Conservation (phyloP, 306 rosid genomes). For the Astragalus glycyphyllos region DNA sequence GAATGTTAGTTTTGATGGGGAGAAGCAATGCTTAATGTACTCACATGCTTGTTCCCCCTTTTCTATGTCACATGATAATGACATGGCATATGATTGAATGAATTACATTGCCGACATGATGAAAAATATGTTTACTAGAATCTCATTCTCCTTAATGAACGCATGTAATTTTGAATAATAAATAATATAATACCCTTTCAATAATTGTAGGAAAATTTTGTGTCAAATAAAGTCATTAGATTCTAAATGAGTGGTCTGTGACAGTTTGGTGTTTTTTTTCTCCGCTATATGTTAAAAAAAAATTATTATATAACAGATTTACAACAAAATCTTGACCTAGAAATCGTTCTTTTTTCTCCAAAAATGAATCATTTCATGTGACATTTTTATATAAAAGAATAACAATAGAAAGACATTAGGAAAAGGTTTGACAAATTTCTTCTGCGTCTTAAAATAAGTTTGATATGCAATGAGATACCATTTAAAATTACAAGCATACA, state of each 20-base stretch:
- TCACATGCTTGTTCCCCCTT: conserved; percentile 35
- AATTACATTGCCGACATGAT: conserved; percentile 33
- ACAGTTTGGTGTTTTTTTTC: background rate
- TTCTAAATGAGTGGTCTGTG: conserved; percentile 14
- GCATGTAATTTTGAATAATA: no score
- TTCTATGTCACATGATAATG: background rate
- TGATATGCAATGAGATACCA: no score
- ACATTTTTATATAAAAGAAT: no score
- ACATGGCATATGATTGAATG: conserved; percentile 47
- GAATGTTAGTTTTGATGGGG: background rate
- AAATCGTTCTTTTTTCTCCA: no score
- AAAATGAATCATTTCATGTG: background rate
- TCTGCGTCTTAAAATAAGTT: no score
- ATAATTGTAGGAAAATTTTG: conserved; percentile 6
- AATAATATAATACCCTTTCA: no score
- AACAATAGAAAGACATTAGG: no score
- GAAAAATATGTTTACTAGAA: background rate
- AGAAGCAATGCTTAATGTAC: no score
- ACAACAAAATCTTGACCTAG: background rate
- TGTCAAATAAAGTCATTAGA: conserved; percentile 4
- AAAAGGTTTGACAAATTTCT: no score
- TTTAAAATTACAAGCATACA: no score
- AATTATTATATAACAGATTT: no score
- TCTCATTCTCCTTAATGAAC: background rate
- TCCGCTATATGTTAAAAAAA: background rate